Evolutionary conservation across 2,329 filamentous ascomycete genomes (phyloP).

Genomic region (Pseudogymnoascus sp.): DNA sequence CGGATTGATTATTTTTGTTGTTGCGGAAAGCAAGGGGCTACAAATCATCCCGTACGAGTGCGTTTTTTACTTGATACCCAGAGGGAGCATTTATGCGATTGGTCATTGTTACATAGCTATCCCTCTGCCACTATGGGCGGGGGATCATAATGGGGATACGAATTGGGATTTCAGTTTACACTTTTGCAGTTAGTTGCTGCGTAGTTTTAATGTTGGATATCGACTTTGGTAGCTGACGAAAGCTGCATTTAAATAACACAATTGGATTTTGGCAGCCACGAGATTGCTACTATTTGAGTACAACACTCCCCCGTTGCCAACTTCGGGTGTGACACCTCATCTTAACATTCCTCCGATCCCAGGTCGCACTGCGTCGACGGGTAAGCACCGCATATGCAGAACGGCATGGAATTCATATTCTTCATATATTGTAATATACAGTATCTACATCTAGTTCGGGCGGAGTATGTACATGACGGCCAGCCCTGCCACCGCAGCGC

Average conservation of each 20-base stretch:
- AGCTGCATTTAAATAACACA: not conserved
- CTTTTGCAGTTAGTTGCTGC: not conserved
- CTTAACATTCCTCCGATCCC: not conserved
- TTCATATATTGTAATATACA: constrained; percentile 8
- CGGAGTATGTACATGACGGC: constrained; percentile 24
- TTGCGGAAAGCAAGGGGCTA: not conserved
- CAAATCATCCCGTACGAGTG: not conserved
- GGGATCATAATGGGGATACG: not conserved
- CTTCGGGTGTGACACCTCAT: not conserved
- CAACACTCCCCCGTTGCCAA: not conserved
- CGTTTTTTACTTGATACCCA: not conserved
- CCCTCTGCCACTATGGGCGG: not conserved
- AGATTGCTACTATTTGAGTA: not conserved
- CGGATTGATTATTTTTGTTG: not conserved
- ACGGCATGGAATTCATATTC: constrained; percentile 7
- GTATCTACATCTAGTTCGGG: constrained; percentile 10
- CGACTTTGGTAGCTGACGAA: not conserved
- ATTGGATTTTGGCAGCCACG: not conserved
- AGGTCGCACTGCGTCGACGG: not conserved
- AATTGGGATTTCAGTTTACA: not conserved
- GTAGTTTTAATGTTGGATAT: not conserved
- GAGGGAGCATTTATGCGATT: not conserved
- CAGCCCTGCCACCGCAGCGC: constrained; percentile 50
- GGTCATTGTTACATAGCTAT: not conserved
- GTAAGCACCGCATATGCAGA: not conserved